phyloP scores from a whole-genome alignment of 495 filamentous ascomycete genomes.

The Friedmanniomyces simplex region DNA sequence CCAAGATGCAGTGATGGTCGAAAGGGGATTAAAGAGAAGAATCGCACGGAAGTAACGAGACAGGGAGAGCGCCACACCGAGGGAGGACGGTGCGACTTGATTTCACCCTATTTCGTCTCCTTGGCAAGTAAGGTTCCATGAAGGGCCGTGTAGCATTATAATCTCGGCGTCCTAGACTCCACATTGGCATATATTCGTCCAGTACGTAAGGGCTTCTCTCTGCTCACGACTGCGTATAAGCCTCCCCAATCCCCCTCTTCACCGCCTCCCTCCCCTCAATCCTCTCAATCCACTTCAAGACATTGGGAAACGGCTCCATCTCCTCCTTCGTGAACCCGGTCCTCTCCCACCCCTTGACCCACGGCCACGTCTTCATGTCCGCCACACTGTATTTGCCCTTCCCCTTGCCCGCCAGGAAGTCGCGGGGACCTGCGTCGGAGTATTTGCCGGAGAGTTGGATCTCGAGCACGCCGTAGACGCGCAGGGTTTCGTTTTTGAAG shows the following conservation, averaged over 20 bases:
- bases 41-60: too few species aligned
- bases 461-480: slow-evolving; percentile 45
- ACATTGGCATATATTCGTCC: too few species aligned
- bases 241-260: slow-evolving; percentile 39
- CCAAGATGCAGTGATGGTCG: too few species aligned
- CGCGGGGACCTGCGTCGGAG: slow-evolving; percentile 33
- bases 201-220: too few species aligned
- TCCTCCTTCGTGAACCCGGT: slow-evolving; percentile 39
- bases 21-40: too few species aligned
- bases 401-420: slow-evolving; percentile 45
- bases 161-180: too few species aligned
- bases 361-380: slow-evolving; percentile 48
- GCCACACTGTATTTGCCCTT: slow-evolving; percentile 45
- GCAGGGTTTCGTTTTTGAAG: slow-evolving; percentile 43
- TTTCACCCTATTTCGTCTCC: not conserved
- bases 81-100: not conserved
- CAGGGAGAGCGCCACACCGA: not conserved
- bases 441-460: slow-evolving; percentile 40
- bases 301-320: slow-evolving; percentile 41
- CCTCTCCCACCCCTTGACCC: slow-evolving; percentile 37
- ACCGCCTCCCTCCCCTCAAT: slow-evolving; percentile 43
- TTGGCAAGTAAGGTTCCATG: too few species aligned
- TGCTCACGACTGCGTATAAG: slow-evolving; percentile 26
- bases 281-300: slow-evolving; percentile 45
- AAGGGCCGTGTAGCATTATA: too few species aligned